Evolutionary conservation across 257 asterid genomes (phyloP).

Genomic region (Ligustrum vulgare): DNA sequence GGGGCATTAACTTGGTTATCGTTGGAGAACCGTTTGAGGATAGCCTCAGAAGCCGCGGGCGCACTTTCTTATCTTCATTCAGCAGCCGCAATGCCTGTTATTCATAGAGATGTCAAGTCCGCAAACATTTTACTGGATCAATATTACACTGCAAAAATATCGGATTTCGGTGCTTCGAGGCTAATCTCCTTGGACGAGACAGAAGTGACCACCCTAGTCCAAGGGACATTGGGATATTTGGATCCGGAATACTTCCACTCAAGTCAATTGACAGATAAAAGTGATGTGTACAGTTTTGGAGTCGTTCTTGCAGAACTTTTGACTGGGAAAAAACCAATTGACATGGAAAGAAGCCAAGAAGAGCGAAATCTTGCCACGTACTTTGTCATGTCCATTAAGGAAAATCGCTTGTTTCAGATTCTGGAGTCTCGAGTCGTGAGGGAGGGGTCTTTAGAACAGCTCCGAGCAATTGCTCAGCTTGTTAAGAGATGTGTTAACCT

Average conservation of each 20-base stretch:
- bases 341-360: slow-evolving; percentile 41
- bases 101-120: slow-evolving; percentile 78
- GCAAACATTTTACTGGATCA: slow-evolving; percentile 70
- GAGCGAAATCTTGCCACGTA: slow-evolving; percentile 49
- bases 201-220: slow-evolving; percentile 69
- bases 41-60: slow-evolving; percentile 65
- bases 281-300: slow-evolving; percentile 81
- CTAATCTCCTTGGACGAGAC: slow-evolving; percentile 59
- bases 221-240: slow-evolving; percentile 74
- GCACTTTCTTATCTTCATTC: slow-evolving; percentile 79
- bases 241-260: slow-evolving; percentile 81
- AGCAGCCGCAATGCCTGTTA: slow-evolving; percentile 56
- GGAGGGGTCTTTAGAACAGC: slow-evolving; percentile 65
- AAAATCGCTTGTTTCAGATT: slow-evolving; percentile 47
- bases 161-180: slow-evolving; percentile 88
- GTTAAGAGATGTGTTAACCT: slow-evolving; percentile 49
- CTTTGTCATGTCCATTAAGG: slow-evolving; percentile 43
- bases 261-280: slow-evolving; percentile 65
- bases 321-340: slow-evolving; percentile 65
- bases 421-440: slow-evolving; percentile 58
- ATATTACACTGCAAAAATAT: slow-evolving; percentile 53
- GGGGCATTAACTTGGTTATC: slow-evolving; percentile 48
- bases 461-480: slow-evolving; percentile 46
- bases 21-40: slow-evolving; percentile 63
- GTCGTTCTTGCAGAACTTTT: slow-evolving; percentile 68